Base-by-base conservation (phyloP, 2,329 filamentous ascomycete genomes). In the Neofusicoccum kwambonambiense region DNA sequence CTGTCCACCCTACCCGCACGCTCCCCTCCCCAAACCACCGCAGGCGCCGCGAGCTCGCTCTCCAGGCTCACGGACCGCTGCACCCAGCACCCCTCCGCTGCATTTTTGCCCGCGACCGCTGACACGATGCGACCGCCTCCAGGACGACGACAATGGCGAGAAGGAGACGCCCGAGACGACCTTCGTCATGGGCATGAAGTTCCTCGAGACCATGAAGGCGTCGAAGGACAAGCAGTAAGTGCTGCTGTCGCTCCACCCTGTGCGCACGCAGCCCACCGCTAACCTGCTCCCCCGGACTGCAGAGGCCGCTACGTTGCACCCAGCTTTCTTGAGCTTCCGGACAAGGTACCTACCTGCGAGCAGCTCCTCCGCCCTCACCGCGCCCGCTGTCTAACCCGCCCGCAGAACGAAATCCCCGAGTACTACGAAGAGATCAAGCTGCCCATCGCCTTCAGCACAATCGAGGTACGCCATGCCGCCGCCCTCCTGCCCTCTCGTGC, bases 181-280 rank as follows among this genome's bases (percentile, higher is more conserved):
- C 2, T 89, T 88, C 13, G 84, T 88, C 64, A 86, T 88, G 71
- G 92, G 92, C 42, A 79, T 91, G 70, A 86, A 84, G 69, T 90
- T 96, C 72, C 80, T 96, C 50, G 87, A 91, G 62, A 88, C 89
- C 73, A 86, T 96, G 73, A 89, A 89, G 70, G 84, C 86, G 68
- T 92, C 91, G 22, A 87, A 87, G 68, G 92, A 96, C 77, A 96
- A 96, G 80, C 91, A 85, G 91, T 94, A 83, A 72, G 86, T 81
- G 65, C 15, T 67, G 27, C 66, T 65, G 31, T 63, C 49, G 62
- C 54, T 65, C 50, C 34, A 50, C 31, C 44, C 56, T 61, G 65
- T 44, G 37, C 61, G 62, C 50, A 62, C 49, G 34, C 56, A 62
- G 19, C 51, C 41, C 62, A 27, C 31, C 31, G 41, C 61, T 63